Base-by-base conservation (phyloP, 192 early-diverging fungal genomes). In the Backusella macrospora region DNA sequence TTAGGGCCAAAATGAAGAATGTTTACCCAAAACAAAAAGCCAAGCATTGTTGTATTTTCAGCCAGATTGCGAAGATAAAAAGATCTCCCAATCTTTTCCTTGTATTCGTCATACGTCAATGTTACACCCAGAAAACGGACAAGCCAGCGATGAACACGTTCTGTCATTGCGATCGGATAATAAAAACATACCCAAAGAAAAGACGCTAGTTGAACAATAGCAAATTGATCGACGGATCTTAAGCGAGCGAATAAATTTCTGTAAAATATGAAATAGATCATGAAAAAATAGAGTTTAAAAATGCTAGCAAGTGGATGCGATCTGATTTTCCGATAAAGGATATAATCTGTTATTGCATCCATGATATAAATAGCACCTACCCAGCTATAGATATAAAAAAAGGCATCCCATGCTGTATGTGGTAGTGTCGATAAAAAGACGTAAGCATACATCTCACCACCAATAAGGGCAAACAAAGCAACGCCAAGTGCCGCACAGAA, bases 251-350 rank as follows among this genome's bases (percentile, higher is more conserved):
- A 93, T 65, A 93, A 72, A 68, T 91, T 93, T 62, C 92, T 86
- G 78, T 93, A 92, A 74, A 93, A 93, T 68, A 93, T 91, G 72
- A 92, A 93, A 73, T 93, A 93, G 23, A 91, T 90, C 86, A 92
- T 91, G 75, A 90, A 92, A 65, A 91, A 93, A 71, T 93, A 93
- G 65, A 92, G 81, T 68, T 89, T 88, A 77, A 91, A 93, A 39
- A 89, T 85, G 63, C 86, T 90, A 59, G 88, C 84, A 43, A 93
- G 70, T 2, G 90, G 90, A 78, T 91, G 89, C 2, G 89, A 92
- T 9, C 86, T 83, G 18, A 93, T 85, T 34, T 86, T 84, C 1
- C 83, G 79, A 13, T 83, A 84, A 42, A 91, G 84, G 37, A 93
- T 90, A 73, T 89, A 93, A 45, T 88, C 84, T 18, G 92, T 91